Conservation (phyloP, 2,329 filamentous ascomycete species). For the Aspergillus carbonarius region DNA sequence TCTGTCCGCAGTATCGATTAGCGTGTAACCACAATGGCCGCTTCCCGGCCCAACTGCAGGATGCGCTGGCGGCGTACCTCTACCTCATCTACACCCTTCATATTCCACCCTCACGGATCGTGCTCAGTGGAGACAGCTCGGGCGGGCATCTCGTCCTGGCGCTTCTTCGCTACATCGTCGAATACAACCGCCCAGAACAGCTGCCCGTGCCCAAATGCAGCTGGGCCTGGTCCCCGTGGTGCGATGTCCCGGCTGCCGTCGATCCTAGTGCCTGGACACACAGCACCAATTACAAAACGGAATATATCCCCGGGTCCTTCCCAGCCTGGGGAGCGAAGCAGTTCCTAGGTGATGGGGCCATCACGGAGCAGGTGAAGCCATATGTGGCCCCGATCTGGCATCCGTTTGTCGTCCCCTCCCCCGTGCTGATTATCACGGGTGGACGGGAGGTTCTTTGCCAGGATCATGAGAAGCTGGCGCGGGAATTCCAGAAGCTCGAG, state of each 20-base stretch:
- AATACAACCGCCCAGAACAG: neutral
- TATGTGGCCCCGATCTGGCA: slow-evolving; percentile 18
- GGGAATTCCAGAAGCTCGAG: slow-evolving; percentile 7
- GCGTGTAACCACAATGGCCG: slow-evolving; percentile 16
- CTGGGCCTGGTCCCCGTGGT: slow-evolving; percentile 20
- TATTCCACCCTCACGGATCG: slow-evolving; percentile 21
- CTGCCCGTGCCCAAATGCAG: slow-evolving; percentile 17
- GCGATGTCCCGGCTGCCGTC: slow-evolving; percentile 5
- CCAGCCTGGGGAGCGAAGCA: slow-evolving; percentile 16
- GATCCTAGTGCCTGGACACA: slow-evolving; percentile 11
- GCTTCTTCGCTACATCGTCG: slow-evolving; percentile 22
- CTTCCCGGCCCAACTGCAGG: slow-evolving; percentile 27
- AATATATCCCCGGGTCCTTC: slow-evolving; percentile 16
- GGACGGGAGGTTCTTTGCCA: slow-evolving; percentile 11
- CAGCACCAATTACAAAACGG: slow-evolving; percentile 16
- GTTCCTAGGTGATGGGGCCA: slow-evolving; percentile 12
- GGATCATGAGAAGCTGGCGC: neutral
- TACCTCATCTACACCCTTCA: slow-evolving; percentile 20
- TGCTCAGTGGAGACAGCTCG: slow-evolving; percentile 25
- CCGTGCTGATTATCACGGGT: slow-evolving; percentile 19
- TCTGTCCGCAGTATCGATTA: slow-evolving; percentile 24
- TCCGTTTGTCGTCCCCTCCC: slow-evolving; percentile 21
- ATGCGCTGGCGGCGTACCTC: slow-evolving; percentile 23
- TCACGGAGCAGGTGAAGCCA: slow-evolving; percentile 11
- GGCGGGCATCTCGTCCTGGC: slow-evolving; percentile 23